Conservation (phyloP, 1,284 basidiomycete species). For the Blastosporella zonata region DNA sequence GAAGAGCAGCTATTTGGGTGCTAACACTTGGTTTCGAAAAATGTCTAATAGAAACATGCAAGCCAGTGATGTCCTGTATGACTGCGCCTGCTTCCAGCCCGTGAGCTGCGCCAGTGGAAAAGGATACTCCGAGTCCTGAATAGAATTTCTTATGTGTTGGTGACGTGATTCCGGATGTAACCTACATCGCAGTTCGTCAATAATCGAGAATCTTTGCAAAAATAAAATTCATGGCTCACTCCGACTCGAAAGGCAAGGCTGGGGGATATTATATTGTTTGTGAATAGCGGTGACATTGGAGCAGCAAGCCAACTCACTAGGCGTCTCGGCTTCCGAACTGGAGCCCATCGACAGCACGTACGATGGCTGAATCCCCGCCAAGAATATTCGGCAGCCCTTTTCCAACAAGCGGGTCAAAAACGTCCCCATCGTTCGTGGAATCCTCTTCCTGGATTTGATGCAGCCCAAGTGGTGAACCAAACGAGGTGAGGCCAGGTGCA, state of each 20-base stretch:
- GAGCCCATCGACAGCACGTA: constrained; percentile 73
- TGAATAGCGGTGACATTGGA: background rate
- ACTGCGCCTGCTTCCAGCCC: constrained; percentile 69
- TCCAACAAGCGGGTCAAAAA: constrained; percentile 47
- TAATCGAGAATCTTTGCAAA: constrained; percentile 3
- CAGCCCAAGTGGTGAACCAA: constrained; percentile 58
- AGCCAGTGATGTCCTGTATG: constrained; percentile 46
- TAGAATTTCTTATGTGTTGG: constrained; percentile 57
- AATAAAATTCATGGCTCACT: constrained; percentile 29
- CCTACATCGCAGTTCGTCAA: constrained; percentile 21
- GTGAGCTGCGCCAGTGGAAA: constrained; percentile 61
- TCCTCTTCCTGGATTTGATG: constrained; percentile 59
- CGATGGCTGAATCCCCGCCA: constrained; percentile 51
- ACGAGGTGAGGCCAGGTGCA: constrained; percentile 56
- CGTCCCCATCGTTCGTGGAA: constrained; percentile 64
- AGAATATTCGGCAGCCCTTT: constrained; percentile 44
- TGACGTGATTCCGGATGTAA: constrained; percentile 58
- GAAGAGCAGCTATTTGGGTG: constrained; percentile 62
- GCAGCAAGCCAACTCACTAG: constrained; percentile 47
- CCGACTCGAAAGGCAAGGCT: constrained; percentile 63
- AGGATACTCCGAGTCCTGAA: constrained; percentile 63
- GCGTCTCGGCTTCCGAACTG: constrained; percentile 71
- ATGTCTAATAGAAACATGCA: constrained; percentile 38
- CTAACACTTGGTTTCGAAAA: constrained; percentile 47
- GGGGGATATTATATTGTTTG: background rate